A percentile compares a stretch with the other conserved stretches of the same genome.
These are phyloP conservation scores for Aspergillus novoparasiticus DNA, from an alignment of 2,329 filamentous ascomycete species.

Conservation along the genomic window DNA sequence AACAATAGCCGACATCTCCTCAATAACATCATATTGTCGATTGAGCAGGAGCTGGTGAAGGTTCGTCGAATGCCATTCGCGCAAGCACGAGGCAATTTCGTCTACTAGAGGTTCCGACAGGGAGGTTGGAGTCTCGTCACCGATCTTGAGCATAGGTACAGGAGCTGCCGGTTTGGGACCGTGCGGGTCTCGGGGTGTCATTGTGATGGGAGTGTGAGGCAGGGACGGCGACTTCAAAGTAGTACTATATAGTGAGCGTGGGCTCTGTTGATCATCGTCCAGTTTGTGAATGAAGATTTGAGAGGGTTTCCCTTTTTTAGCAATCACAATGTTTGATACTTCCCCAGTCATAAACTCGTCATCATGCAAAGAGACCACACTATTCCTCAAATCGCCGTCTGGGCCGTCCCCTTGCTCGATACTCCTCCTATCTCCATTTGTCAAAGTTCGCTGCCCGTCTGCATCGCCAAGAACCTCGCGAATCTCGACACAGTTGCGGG, in stretches of 20 bases:
- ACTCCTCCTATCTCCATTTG: constrained; percentile 38
- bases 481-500: constrained; percentile 90
- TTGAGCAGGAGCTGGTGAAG: constrained; percentile 87
- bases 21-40: constrained; percentile 77
- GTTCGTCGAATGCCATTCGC: constrained; percentile 98
- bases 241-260: constrained; percentile 30
- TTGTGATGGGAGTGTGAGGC: constrained; percentile 34
- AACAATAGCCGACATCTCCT: constrained; percentile 79
- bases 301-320: constrained; percentile 43
- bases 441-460: constrained; percentile 46
- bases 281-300: constrained; percentile 42
- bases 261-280: constrained; percentile 36
- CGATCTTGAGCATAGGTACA: constrained; percentile 96
- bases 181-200: constrained; percentile 61
- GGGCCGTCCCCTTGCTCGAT: constrained; percentile 35
- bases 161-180: constrained; percentile 77
- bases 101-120: constrained; percentile 88
- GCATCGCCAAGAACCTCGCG: constrained; percentile 84
- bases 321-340: constrained; percentile 37
- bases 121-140: constrained; percentile 92
- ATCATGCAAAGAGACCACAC: constrained; percentile 29
- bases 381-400: constrained; percentile 33
- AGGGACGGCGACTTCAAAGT: constrained; percentile 33
- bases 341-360: constrained; percentile 30
- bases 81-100: constrained; percentile 92